These are phyloP conservation scores for Entrophospora sp. DNA, from an alignment of 192 early-diverging fungal genomes.

Conservation along the genomic window DNA sequence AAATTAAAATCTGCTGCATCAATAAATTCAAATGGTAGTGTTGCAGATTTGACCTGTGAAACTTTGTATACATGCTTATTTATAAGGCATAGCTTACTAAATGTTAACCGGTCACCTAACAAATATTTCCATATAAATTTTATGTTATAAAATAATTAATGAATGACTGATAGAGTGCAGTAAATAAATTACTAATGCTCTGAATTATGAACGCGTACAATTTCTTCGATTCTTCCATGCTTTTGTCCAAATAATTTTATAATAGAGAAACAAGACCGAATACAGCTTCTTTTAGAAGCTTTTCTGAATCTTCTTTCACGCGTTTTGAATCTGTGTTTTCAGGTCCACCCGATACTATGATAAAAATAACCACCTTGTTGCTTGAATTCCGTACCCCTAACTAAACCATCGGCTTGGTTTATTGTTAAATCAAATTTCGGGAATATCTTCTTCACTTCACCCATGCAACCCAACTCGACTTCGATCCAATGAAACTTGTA, in stretches of 20 bases:
- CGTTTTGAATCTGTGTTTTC: constrained; percentile 4
- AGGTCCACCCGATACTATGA: neutral
- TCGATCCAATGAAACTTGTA: constrained; percentile 19
- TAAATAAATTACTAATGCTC: constrained; percentile 12
- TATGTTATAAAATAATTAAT: constrained; percentile 13
- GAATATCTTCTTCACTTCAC: neutral
- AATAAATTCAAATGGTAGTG: constrained; percentile 5
- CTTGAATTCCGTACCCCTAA: constrained; percentile 12
- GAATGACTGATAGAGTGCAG: neutral
- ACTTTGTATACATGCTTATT: constrained; percentile 18
- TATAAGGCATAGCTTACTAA: constrained; percentile 11
- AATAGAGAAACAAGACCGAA: constrained; percentile 12
- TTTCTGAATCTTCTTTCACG: constrained; percentile 4
- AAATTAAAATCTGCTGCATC: constrained; percentile 12
- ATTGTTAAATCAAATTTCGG: constrained; percentile 9
- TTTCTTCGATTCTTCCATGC: constrained; percentile 4
- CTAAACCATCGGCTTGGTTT: constrained; percentile 16
- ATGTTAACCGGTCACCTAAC: constrained; percentile 15
- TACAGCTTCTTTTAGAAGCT: constrained; percentile 17
- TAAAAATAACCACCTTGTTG: constrained; percentile 13
- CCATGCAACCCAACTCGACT: constrained; percentile 2
- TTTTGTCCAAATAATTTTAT: constrained; percentile 13
- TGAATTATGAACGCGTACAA: constrained; percentile 13
- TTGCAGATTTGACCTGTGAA: constrained; percentile 12
- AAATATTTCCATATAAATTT: constrained; percentile 13